Conservation (phyloP, 2,329 filamentous ascomycete species). For the Neofusicoccum ribis region DNA sequence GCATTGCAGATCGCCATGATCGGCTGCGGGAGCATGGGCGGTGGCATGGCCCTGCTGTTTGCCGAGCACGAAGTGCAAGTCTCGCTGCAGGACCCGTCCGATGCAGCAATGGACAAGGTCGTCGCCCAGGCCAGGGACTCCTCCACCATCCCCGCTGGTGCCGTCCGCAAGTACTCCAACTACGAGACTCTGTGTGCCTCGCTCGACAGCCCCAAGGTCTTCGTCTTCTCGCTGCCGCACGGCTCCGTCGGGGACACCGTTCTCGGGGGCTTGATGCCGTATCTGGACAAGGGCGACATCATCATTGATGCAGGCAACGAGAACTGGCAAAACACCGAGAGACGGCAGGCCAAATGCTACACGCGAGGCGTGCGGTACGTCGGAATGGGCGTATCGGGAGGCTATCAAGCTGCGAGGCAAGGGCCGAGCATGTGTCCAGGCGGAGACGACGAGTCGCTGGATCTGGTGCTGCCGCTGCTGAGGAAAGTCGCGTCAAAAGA, state of each 20-base stretch:
- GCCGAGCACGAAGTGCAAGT: constrained; percentile 58
- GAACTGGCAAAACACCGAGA: constrained; percentile 64
- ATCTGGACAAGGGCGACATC: constrained; percentile 62
- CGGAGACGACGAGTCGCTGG: constrained; percentile 58
- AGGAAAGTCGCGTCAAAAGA: constrained; percentile 64
- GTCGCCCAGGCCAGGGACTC: constrained; percentile 43
- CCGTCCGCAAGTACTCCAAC: constrained; percentile 33
- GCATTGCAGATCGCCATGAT: constrained; percentile 54
- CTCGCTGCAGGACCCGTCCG: constrained; percentile 56
- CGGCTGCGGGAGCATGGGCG: constrained; percentile 62
- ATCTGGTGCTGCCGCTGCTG: constrained; percentile 62
- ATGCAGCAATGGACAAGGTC: constrained; percentile 49
- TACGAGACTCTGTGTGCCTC: constrained; percentile 54
- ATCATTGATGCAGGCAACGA: constrained; percentile 71
- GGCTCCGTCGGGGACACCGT: constrained; percentile 50
- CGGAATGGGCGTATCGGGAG: constrained; percentile 68
- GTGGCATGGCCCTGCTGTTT: constrained; percentile 59
- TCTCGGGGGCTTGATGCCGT: constrained; percentile 48
- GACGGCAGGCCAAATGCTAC: constrained; percentile 59
- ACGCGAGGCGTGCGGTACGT: constrained; percentile 64
- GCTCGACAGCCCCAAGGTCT: constrained; percentile 50
- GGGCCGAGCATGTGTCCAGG: constrained; percentile 70
- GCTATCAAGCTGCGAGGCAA: constrained; percentile 65
- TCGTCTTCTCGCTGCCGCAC: constrained; percentile 57
- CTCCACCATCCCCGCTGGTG: not conserved